A percentile compares a stretch with the other conserved stretches of the same genome.
Conservation (phyloP, 1,139 yeast species). For the Zygoascus sp. region DNA sequence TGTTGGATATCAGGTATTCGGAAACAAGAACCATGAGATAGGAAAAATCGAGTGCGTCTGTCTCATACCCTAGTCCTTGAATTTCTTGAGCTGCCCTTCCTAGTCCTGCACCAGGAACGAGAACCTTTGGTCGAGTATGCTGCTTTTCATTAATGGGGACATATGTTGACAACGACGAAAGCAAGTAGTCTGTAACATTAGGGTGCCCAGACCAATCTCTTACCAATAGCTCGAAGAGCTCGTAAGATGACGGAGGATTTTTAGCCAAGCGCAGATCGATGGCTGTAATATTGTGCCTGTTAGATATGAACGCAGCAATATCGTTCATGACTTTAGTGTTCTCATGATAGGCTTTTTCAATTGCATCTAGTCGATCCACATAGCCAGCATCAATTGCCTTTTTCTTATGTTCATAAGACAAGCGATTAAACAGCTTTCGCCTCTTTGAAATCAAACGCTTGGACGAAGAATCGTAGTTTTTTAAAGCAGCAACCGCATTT, state of each 20-base stretch:
- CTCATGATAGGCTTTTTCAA: slow-evolving; percentile 43
- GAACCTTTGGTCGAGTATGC: slow-evolving; percentile 35
- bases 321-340: slow-evolving; percentile 47
- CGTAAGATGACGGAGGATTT: slow-evolving; percentile 54
- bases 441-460: slow-evolving; percentile 45
- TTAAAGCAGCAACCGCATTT: slow-evolving; percentile 50
- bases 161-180: slow-evolving; percentile 32
- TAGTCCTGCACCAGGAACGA: slow-evolving; percentile 78
- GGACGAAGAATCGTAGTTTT: slow-evolving; percentile 42
- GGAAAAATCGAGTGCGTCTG: slow-evolving; percentile 69
- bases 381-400: slow-evolving; percentile 54
- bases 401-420: slow-evolving; percentile 54
- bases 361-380: slow-evolving; percentile 44
- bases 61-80: slow-evolving; percentile 43
- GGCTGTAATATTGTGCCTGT: slow-evolving; percentile 42
- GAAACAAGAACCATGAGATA: slow-evolving; percentile 69
- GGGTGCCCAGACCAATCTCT: slow-evolving; percentile 64
- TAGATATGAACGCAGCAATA: slow-evolving; percentile 43
- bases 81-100: slow-evolving; percentile 68
- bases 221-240: slow-evolving; percentile 64
- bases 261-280: slow-evolving; percentile 37
- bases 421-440: slow-evolving; percentile 43
- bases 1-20: slow-evolving; percentile 43
- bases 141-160: slow-evolving; percentile 26
- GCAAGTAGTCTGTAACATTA: slow-evolving; percentile 47